Evolutionary conservation across 345 rosid genomes (phyloP).

Genomic region (Arabidopsis suecica): DNA sequence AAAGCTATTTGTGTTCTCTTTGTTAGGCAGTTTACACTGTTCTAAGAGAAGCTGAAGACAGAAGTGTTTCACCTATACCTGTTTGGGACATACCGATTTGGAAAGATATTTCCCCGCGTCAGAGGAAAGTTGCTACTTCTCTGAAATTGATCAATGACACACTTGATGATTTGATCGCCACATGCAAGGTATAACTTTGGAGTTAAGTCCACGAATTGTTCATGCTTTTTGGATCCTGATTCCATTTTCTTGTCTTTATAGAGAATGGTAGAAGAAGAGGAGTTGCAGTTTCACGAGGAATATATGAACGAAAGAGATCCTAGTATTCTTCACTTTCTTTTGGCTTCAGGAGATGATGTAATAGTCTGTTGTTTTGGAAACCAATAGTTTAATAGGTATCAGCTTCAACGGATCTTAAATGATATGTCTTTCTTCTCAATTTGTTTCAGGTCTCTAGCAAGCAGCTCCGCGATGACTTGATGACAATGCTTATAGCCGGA

Average conservation of each 20-base stretch:
- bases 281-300: constrained; percentile 85
- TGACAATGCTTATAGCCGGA: constrained; percentile 99
- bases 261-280: constrained; percentile 97
- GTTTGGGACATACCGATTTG: constrained; percentile 92
- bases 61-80: constrained; percentile 94
- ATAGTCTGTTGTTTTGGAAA: background rate
- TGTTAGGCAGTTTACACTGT: constrained; percentile 91
- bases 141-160: constrained; percentile 79
- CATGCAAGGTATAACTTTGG: constrained; percentile 75
- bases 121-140: constrained; percentile 75
- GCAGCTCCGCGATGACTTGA: constrained; percentile 97
- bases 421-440: constrained; percentile 25
- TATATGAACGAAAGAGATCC: constrained; percentile 97
- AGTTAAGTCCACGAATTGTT: background rate
- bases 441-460: constrained; percentile 82
- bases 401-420: constrained; percentile 19
- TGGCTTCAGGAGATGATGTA: constrained; percentile 97
- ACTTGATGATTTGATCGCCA: constrained; percentile 75
- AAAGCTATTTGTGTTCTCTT: constrained; percentile 18
- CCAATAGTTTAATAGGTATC: constrained; percentile 22
- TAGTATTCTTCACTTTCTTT: constrained; percentile 91
- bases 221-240: constrained; percentile 17
- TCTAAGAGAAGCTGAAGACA: constrained; percentile 92
- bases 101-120: constrained; percentile 91
- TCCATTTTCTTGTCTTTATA: constrained; percentile 38